phyloP scores from a whole-genome alignment of 73 alveolate genomes.

The Tetrahymena elliotti region DNA sequence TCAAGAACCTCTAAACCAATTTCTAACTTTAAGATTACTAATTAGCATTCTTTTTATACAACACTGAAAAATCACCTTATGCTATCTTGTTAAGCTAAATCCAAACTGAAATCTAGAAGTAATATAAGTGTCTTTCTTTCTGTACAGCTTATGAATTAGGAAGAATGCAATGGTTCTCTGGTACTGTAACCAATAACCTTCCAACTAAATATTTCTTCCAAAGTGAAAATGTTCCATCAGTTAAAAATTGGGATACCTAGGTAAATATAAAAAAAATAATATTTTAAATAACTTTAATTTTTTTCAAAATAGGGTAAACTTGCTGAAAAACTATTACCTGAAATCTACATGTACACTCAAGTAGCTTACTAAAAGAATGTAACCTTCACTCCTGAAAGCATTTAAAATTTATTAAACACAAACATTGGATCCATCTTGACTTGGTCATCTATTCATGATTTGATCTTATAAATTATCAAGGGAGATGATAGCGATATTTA shows the following conservation, averaged over 20 bases:
- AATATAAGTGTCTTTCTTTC: background rate
- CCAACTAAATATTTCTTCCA: background rate
- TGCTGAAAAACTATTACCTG: background rate
- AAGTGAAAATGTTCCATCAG: background rate
- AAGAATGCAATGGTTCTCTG: background rate
- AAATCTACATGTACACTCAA: background rate
- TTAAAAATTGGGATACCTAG: background rate
- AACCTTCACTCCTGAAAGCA: background rate
- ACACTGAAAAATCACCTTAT: background rate
- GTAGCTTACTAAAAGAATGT: background rate
- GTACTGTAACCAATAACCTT: background rate
- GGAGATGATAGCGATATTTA: background rate
- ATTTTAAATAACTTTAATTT: too few relatives aligned
- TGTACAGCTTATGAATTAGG: background rate
- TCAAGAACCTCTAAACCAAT: background rate
- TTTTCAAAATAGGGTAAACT: background rate
- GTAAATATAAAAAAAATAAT: background rate
- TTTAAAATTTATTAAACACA: background rate
- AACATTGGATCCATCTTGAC: background rate
- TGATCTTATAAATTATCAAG: background rate
- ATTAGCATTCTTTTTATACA: background rate
- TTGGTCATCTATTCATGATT: background rate
- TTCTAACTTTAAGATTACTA: background rate
- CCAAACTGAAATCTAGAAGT: background rate
- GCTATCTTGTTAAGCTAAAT: background rate